Evolutionary conservation across 768 basidiomycete species (phyloP).

Genomic region (Gautieria morchelliformis): DNA sequence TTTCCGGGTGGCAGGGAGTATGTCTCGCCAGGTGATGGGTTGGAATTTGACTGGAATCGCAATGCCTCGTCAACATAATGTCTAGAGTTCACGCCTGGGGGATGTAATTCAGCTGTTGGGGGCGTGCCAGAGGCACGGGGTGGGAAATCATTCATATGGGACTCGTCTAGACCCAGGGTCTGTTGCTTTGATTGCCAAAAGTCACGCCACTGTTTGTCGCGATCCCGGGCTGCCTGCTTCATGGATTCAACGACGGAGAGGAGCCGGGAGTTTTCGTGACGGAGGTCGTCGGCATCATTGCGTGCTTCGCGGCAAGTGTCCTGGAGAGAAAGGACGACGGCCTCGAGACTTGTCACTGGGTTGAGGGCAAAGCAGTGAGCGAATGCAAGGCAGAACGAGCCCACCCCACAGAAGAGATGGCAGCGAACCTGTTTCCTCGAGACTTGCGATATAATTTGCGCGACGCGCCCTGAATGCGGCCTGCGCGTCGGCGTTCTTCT

Average conservation of each 20-base stretch:
- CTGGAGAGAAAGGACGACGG: slow-evolving; percentile 76
- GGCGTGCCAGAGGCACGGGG: slow-evolving; percentile 26
- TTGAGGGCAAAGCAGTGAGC: slow-evolving; percentile 1
- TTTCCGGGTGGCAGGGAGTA: slow-evolving; percentile 9
- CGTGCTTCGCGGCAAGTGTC: slow-evolving; percentile 67
- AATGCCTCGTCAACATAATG: slow-evolving; percentile 32
- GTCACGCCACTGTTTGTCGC: slow-evolving; percentile 64
- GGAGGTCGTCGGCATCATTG: slow-evolving; percentile 49
- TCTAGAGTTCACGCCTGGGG: slow-evolving; percentile 19
- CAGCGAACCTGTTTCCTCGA: slow-evolving; percentile 64
- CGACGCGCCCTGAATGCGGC: slow-evolving; percentile 56
- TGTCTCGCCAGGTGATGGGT: slow-evolving; percentile 30
- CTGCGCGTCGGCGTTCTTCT: slow-evolving; percentile 87
- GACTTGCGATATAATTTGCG: slow-evolving; percentile 79
- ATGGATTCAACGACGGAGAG: slow-evolving; percentile 5
- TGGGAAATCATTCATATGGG: slow-evolving; percentile 43
- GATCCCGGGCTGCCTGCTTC: slow-evolving; percentile 55
- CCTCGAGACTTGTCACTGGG: slow-evolving; percentile 71
- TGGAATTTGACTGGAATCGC: slow-evolving; percentile 26
- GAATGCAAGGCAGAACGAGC: background rate
- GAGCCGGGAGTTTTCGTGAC: slow-evolving; percentile 55
- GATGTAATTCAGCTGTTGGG: slow-evolving; percentile 1
- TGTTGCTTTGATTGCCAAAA: slow-evolving; percentile 57
- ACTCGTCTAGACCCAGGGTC: slow-evolving; percentile 31
- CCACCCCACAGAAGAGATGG: background rate